Percentiles rank a stretch among this genome's conserved stretches.
These are phyloP conservation scores for Penicillium lividum DNA, from an alignment of 495 filamentous ascomycete genomes.

Conservation along the genomic window DNA sequence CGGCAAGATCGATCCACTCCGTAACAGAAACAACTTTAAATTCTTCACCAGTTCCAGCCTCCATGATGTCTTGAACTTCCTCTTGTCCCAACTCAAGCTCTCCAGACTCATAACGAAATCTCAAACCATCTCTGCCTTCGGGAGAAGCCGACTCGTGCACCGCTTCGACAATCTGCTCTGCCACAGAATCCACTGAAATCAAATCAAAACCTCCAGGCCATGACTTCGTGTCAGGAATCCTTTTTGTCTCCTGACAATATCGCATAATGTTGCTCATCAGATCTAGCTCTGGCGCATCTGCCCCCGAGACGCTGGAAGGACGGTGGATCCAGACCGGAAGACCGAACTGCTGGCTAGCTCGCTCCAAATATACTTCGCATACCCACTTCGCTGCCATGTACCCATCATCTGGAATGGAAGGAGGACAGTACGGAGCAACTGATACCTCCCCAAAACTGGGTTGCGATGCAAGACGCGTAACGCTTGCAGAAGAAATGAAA, in stretches of 20 bases:
- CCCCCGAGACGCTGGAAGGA: conserved; percentile 28
- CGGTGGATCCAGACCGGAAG: conserved; percentile 47
- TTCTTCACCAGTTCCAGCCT: conserved; percentile 12
- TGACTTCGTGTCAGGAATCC: conserved; percentile 18
- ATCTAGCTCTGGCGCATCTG: conserved; percentile 25
- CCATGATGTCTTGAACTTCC: conserved; percentile 21
- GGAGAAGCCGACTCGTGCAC: conserved; percentile 8
- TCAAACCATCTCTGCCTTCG: neutral
- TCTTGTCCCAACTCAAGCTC: conserved; percentile 19
- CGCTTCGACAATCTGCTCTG: conserved; percentile 17
- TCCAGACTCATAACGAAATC: conserved; percentile 20
- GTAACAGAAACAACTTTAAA: conserved; percentile 17
- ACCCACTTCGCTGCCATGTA: conserved; percentile 57
- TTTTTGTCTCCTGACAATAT: conserved; percentile 18
- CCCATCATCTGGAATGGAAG: conserved; percentile 33
- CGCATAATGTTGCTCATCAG: conserved; percentile 29
- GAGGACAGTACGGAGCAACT: conserved; percentile 18
- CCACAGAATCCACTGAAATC: conserved; percentile 27
- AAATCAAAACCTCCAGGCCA: conserved; percentile 29
- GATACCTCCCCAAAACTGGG: conserved; percentile 23
- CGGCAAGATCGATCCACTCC: conserved; percentile 22
- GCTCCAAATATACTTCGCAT: conserved; percentile 51
- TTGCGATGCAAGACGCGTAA: conserved; percentile 23
- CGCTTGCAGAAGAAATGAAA: conserved; percentile 47
- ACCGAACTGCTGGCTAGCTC: conserved; percentile 17